These are phyloP conservation scores for Corymbia citriodora DNA, from an alignment of 441 rosid genomes.

Conservation along the genomic window DNA sequence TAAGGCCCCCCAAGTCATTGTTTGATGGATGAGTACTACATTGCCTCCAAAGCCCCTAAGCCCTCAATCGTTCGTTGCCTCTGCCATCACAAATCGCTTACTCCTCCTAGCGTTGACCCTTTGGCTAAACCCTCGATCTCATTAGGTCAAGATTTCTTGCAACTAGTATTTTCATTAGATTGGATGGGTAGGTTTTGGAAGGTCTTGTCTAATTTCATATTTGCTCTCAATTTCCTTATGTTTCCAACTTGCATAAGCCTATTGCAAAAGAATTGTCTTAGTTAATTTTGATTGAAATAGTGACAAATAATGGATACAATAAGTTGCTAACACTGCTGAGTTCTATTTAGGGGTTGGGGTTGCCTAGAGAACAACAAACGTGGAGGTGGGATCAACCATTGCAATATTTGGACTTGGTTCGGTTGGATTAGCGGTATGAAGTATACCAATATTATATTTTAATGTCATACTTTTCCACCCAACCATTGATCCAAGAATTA, in stretches of 20 bases:
- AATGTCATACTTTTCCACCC: background rate
- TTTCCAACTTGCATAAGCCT: background rate
- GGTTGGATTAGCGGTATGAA: constrained; percentile 73
- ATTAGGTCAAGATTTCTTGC: too few relatives aligned
- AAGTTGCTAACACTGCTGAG: background rate
- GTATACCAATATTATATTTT: background rate
- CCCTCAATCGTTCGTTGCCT: too few relatives aligned
- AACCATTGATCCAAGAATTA: background rate
- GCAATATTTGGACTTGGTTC: constrained; percentile 85
- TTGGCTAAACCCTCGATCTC: too few relatives aligned
- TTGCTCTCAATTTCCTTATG: background rate
- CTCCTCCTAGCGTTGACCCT: too few relatives aligned
- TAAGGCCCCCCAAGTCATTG: too few relatives aligned
- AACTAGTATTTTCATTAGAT: background rate
- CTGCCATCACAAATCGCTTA: too few relatives aligned
- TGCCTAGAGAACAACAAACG: constrained; percentile 76
- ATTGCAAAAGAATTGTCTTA: background rate
- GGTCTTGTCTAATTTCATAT: background rate
- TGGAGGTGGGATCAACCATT: constrained; percentile 77
- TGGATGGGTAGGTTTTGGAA: background rate
- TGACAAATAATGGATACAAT: background rate
- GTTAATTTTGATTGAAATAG: background rate
- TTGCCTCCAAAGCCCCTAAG: too few relatives aligned
- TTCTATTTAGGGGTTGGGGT: constrained; percentile 64
- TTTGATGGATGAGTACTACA: too few relatives aligned